Percentiles rank a stretch among this genome's conserved stretches.
Conservation (phyloP, 371 early-diverging fungal genomes). For the Aphelidium insulamus region DNA sequence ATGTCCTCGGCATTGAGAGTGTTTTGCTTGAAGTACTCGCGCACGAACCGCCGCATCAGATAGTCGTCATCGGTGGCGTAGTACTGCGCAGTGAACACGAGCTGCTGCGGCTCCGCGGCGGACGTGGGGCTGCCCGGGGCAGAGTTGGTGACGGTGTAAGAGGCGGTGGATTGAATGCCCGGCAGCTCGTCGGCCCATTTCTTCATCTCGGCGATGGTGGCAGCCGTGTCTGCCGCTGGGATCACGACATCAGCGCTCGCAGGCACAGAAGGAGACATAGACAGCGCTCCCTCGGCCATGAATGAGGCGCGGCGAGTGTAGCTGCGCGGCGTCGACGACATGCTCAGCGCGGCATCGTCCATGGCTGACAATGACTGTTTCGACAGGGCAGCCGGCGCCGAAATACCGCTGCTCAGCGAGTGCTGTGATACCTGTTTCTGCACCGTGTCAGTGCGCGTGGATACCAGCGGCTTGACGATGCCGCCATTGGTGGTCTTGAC, state of each 20-base stretch:
- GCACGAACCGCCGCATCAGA: conserved; percentile 31
- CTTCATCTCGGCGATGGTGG: neutral
- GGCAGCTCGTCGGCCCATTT: neutral
- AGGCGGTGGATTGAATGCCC: neutral
- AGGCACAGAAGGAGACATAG: conserved; percentile 12
- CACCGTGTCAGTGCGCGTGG: no score
- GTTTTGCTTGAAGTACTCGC: conserved; percentile 42
- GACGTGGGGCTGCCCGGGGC: neutral
- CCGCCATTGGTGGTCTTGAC: conserved; percentile 9
- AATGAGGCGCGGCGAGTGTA: no score
- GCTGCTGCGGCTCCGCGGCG: no score
- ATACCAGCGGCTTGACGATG: no score
- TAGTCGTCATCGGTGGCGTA: conserved; percentile 61
- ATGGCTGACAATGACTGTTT: no score
- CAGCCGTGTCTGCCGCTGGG: conserved; percentile 1
- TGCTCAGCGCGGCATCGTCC: no score
- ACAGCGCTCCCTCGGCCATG: no score
- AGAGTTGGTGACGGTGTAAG: neutral
- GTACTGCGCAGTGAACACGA: conserved; percentile 11
- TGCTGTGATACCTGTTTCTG: no score
- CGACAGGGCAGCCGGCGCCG: no score
- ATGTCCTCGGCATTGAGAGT: conserved; percentile 44
- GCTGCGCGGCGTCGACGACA: no score
- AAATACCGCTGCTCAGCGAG: no score
- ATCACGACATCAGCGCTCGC: conserved; percentile 5